Conservation (phyloP, 495 filamentous ascomycete species). For the Tetracladium setigerum region DNA sequence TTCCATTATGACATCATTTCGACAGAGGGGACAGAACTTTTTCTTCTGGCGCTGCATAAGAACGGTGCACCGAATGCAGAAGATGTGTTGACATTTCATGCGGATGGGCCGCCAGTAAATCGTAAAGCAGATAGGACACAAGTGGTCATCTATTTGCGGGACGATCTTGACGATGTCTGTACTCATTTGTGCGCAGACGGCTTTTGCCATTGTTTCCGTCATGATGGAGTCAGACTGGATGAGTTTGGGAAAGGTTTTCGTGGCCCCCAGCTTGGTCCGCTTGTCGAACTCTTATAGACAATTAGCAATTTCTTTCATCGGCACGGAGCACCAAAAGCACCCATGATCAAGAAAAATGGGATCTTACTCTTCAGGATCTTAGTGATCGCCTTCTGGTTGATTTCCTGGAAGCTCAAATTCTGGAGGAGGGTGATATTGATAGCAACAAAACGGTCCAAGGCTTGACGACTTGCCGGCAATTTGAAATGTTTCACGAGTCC, state of each 20-base stretch:
- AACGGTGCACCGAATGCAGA: slow-evolving; percentile 67
- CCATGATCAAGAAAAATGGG: not conserved
- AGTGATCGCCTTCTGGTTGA: slow-evolving; percentile 58
- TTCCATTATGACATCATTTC: slow-evolving; percentile 48
- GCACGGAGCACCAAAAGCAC: not conserved
- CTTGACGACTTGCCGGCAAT: slow-evolving; percentile 43
- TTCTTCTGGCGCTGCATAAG: slow-evolving; percentile 56
- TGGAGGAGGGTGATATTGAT: slow-evolving; percentile 59
- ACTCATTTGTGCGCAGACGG: slow-evolving; percentile 57
- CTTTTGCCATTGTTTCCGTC: slow-evolving; percentile 51
- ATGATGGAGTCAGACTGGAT: slow-evolving; percentile 42
- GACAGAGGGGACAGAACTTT: slow-evolving; percentile 58
- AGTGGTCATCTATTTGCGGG: slow-evolving; percentile 65
- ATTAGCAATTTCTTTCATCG: not conserved
- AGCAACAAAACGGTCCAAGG: slow-evolving; percentile 53
- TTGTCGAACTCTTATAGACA: slow-evolving; percentile 63
- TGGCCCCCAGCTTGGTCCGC: slow-evolving; percentile 58
- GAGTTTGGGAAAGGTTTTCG: slow-evolving; percentile 40
- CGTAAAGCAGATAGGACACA: slow-evolving; percentile 64
- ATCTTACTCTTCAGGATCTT: slow-evolving; percentile 73
- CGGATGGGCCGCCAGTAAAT: slow-evolving; percentile 61
- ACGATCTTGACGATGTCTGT: slow-evolving; percentile 55
- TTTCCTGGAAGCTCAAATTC: slow-evolving; percentile 64
- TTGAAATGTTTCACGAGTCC: slow-evolving; percentile 49
- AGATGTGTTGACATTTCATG: slow-evolving; percentile 56